Evolutionary conservation across 176 grass and related monocot species (phyloP).

Genomic region (Zizania latifolia): DNA sequence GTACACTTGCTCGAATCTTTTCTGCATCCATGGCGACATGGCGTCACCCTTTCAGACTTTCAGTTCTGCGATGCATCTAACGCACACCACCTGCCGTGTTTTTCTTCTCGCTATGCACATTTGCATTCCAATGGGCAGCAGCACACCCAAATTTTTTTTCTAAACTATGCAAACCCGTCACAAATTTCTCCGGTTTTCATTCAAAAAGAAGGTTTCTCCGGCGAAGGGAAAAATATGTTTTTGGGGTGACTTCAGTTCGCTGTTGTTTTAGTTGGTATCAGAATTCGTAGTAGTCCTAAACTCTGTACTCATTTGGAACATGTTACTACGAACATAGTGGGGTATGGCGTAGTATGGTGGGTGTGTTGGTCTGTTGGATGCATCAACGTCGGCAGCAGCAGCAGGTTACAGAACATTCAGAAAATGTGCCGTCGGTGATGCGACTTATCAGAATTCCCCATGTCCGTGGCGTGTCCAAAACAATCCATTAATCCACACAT

Average conservation of each 20-base stretch:
- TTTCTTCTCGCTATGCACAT: background rate
- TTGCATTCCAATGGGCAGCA: background rate
- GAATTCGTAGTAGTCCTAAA: background rate
- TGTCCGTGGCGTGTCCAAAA: too few species aligned
- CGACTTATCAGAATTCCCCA: background rate
- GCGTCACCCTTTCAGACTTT: background rate
- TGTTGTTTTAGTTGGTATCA: background rate
- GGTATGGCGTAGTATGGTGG: background rate
- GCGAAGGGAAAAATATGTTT: too few species aligned
- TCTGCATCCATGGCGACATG: background rate
- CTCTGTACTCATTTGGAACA: background rate
- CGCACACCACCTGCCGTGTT: background rate
- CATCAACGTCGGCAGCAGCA: background rate
- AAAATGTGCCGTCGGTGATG: background rate
- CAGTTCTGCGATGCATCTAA: background rate
- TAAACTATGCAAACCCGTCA: background rate
- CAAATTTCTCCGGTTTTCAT: background rate
- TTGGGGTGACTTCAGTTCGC: background rate
- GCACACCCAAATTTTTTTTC: too few species aligned
- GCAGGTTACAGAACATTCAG: background rate
- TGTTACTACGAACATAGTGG: background rate
- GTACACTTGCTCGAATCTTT: conserved; percentile 7
- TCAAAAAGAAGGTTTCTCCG: too few species aligned
- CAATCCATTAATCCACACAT: too few species aligned
- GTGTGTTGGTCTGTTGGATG: background rate